A percentile compares a stretch with the other conserved stretches of the same genome.
phyloP scores from a whole-genome alignment of 306 rosid genomes.

The cucumber (Cucumis sativus) region DNA sequence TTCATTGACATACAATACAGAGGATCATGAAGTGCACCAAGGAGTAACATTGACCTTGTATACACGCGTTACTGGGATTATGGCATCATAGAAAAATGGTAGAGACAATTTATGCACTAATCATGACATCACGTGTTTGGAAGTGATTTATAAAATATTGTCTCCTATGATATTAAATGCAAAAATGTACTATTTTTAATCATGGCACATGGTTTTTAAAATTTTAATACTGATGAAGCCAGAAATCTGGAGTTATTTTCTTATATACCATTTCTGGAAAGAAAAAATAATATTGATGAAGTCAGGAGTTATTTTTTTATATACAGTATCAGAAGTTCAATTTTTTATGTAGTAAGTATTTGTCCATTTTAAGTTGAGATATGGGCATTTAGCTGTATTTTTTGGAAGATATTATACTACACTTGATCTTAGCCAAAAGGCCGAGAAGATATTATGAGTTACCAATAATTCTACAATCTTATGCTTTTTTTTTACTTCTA shows the following conservation, averaged over 20 bases:
- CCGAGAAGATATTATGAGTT: not conserved
- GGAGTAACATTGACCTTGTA: not conserved
- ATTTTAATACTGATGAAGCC: not conserved
- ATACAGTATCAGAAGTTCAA: not conserved
- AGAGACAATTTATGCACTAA: not conserved
- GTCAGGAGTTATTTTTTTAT: not conserved
- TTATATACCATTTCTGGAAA: too few relatives aligned
- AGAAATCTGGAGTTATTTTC: too few relatives aligned
- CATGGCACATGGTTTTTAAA: not conserved
- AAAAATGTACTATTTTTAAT: not conserved
- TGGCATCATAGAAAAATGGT: not conserved
- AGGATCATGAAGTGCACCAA: too few relatives aligned
- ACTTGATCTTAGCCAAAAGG: too few relatives aligned
- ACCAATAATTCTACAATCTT: not conserved
- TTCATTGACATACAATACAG: too few relatives aligned
- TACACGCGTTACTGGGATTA: not conserved
- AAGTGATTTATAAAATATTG: not conserved
- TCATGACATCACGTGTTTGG: not conserved
- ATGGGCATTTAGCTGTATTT: not conserved
- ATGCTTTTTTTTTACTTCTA: conserved; percentile 1
- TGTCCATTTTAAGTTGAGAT: not conserved
- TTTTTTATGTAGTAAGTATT: not conserved
- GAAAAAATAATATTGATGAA: not conserved
- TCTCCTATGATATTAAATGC: not conserved
- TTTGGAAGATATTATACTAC: not conserved